Evolutionary conservation across 257 asterid species (phyloP).

Genomic region (Vinca minor): DNA sequence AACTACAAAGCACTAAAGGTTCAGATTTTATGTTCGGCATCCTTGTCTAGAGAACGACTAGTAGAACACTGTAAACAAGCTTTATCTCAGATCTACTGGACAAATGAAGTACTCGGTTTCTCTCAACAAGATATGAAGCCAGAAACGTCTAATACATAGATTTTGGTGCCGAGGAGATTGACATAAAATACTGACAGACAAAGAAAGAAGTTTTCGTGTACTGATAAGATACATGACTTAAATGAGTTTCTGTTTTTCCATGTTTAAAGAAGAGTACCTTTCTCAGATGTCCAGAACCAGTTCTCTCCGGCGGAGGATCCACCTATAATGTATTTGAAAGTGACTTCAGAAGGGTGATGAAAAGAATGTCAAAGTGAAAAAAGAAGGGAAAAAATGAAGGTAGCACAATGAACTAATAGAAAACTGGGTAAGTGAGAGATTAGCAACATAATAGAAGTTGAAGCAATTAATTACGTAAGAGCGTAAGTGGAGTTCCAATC

Average conservation of each 20-base stretch:
- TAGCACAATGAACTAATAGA: neutral
- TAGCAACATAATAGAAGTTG: too few relatives aligned
- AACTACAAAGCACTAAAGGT: neutral
- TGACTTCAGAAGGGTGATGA: neutral
- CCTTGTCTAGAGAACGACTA: neutral
- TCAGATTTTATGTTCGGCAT: neutral
- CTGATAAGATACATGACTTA: neutral
- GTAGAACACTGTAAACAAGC: neutral
- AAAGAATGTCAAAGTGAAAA: too few relatives aligned
- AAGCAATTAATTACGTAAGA: too few relatives aligned
- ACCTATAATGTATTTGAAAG: constrained; percentile 35
- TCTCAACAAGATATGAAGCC: neutral
- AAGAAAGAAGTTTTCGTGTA: neutral
- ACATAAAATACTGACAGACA: neutral
- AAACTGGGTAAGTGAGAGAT: too few relatives aligned
- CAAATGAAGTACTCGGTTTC: neutral
- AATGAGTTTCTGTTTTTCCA: neutral
- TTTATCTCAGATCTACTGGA: neutral
- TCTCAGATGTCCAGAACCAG: constrained; percentile 44
- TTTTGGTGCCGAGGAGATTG: neutral
- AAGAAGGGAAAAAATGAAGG: neutral
- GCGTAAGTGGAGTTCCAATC: too few relatives aligned
- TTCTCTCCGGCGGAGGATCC: constrained; percentile 44
- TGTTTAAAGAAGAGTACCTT: constrained; percentile 37
- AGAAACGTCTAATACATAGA: neutral